Conservation (phyloP, 306 rosid genomes). For the Quercus mongolica region DNA sequence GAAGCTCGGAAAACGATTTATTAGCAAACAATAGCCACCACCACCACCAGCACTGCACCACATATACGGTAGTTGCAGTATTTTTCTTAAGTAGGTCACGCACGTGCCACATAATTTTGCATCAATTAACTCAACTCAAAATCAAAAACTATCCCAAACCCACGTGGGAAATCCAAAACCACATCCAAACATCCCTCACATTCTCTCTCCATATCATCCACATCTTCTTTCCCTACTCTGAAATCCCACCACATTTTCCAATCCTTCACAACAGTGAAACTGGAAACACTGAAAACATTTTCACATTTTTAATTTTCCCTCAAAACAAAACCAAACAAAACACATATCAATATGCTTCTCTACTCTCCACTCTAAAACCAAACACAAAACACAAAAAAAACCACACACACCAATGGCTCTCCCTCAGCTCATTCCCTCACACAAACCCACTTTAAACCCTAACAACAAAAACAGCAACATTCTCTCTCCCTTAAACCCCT, state of each 20-base stretch:
- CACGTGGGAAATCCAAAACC: constrained; percentile 53
- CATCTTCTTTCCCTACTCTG: constrained; percentile 18
- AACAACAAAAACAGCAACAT: constrained; percentile 13
- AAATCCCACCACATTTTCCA: constrained; percentile 51
- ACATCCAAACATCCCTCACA: constrained; percentile 23
- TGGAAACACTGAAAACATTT: not conserved
- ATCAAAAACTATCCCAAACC: not conserved
- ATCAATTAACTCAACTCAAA: not conserved
- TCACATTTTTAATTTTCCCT: too few species aligned
- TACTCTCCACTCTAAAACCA: not conserved
- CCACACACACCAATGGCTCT: constrained; percentile 52
- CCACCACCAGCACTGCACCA: not conserved
- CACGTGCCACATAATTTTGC: constrained; percentile 7
- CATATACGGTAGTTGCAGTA: not conserved
- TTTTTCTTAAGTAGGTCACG: not conserved
- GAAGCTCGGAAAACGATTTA: not conserved
- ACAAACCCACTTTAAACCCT: constrained; percentile 57
- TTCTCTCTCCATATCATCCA: constrained; percentile 50
- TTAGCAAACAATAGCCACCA: not conserved
- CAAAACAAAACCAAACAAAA: too few species aligned
- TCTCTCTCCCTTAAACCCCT: constrained; percentile 32
- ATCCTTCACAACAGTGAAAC: not conserved
- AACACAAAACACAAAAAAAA: not conserved
- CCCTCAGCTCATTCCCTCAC: constrained; percentile 65
- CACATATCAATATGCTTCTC: too few species aligned